phyloP scores from a whole-genome alignment of 345 rosid species.

The Alliaria petiolata region DNA sequence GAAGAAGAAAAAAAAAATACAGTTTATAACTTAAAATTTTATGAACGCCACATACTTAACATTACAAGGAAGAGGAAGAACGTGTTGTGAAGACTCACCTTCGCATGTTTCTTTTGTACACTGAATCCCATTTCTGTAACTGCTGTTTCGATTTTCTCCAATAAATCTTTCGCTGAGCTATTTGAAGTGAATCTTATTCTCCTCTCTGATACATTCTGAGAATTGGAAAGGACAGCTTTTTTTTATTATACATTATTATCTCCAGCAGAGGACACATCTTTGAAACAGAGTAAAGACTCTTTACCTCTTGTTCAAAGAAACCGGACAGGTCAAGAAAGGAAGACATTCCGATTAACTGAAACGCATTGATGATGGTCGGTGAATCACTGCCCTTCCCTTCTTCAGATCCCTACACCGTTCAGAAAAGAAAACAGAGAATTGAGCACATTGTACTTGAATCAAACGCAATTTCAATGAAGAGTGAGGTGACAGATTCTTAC shows the following conservation, averaged over 20 bases:
- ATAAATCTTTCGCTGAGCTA: constrained; percentile 63
- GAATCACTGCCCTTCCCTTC: constrained; percentile 50
- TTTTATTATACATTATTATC: not conserved
- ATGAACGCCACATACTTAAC: not conserved
- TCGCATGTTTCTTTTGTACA: constrained; percentile 77
- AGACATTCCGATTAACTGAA: constrained; percentile 96
- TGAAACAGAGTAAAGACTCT: not conserved
- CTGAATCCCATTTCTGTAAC: constrained; percentile 82
- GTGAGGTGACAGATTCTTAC: constrained; percentile 33
- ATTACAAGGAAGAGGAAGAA: not conserved
- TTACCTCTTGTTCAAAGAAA: constrained; percentile 89
- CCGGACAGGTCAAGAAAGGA: constrained; percentile 92
- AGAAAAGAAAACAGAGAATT: constrained; percentile 2
- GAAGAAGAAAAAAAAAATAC: not conserved
- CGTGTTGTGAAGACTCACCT: constrained; percentile 40
- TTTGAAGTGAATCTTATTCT: constrained; percentile 88
- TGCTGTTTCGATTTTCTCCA: constrained; percentile 62
- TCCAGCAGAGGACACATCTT: constrained; percentile 5
- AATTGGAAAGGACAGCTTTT: not conserved
- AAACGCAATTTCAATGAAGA: not conserved
- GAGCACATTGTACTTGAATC: not conserved
- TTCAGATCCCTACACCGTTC: constrained; percentile 43
- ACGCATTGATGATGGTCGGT: constrained; percentile 70
- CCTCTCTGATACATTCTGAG: constrained; percentile 82
- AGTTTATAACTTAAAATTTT: not conserved